Base-by-base conservation (phyloP, 768 basidiomycete genomes). In the Boletellus ananas region DNA sequence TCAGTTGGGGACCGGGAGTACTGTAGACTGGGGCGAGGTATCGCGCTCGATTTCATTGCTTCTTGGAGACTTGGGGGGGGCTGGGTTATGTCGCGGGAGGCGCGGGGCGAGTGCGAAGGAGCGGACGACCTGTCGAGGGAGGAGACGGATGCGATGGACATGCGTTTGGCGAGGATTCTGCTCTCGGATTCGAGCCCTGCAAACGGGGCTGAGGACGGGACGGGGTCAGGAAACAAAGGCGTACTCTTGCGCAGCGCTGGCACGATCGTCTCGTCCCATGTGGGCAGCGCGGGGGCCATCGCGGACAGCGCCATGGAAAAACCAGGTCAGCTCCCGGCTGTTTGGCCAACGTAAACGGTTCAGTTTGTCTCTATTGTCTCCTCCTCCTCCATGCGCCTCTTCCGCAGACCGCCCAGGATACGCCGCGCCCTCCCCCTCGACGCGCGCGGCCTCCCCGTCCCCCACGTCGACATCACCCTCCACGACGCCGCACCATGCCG, bases 261-360 rank as follows among this genome's bases (percentile, higher is more conserved):
- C 27, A 91, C 90, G 49, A 91, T 88, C 33, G 80, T 80, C 62
- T 89, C 87, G 66, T 90, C 89, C 87, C 88, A 91, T 34, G 80
- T 76, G 43, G 84, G 79, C 37, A 68, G 43, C 42, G 55, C 59
- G 27, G 71, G 71, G 33, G 70, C 64, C 18, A 62, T 70, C 36
- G 72, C 73, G 35, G 73, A 71, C 62, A 77, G 53, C 46, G 75
- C 72, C 76, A 27, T 29, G 14, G 34, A 41, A 50, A 50, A 41
- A 34, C 6, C 42, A 43, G 37, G 47, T 50, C 52, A 55, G 57
- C 57, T 50, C n/a, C n/a, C n/a, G n/a, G 25, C 25, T 4, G 25
- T 8, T 4, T 8, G 25, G 25, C 25, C n/a, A 27, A 27, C 25
- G 25, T 27, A 27, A 27, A 4, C 29, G 29, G 29, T 6, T 17